Conservation (phyloP, 139 green algal genomes). For the Chlorella sorokiniana region DNA sequence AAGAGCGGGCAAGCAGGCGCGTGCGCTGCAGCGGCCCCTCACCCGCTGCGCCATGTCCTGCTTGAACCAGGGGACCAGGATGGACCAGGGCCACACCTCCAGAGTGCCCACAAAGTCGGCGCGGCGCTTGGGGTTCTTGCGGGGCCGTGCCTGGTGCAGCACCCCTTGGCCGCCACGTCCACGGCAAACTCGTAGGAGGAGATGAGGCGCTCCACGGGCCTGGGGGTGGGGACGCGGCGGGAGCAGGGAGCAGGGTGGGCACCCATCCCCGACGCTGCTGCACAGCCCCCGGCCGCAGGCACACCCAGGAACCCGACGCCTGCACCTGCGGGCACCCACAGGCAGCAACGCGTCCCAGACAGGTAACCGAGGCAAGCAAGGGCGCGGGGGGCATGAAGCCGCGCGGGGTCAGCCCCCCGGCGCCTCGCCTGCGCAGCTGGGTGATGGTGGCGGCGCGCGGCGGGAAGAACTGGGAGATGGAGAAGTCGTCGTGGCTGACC, state of each 20-base stretch:
- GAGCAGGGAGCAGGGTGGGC: too few relatives aligned
- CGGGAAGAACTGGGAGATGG: conserved; percentile 66
- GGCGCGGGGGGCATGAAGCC: too few relatives aligned
- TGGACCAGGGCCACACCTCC: conserved; percentile 93
- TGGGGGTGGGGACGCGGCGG: too few relatives aligned
- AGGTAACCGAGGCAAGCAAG: too few relatives aligned
- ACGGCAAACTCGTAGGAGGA: conserved; percentile 91
- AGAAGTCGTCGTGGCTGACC: conserved; percentile 90
- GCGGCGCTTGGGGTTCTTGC: conserved; percentile 21
- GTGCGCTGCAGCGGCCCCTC: not conserved
- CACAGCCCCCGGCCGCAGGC: not conserved
- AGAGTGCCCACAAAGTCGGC: conserved; percentile 64
- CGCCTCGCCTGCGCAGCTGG: conserved; percentile 57
- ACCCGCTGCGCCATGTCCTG: conserved; percentile 61
- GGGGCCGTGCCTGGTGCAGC: not conserved
- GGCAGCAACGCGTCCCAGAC: too few relatives aligned
- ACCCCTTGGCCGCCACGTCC: conserved; percentile 59
- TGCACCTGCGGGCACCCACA: too few relatives aligned
- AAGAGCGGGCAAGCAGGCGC: not conserved
- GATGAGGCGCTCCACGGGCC: conserved; percentile 84
- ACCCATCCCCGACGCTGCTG: too few relatives aligned
- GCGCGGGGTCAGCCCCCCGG: too few relatives aligned
- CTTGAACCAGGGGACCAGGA: conserved; percentile 80
- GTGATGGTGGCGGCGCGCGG: conserved; percentile 53
- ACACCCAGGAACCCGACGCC: too few relatives aligned